Conservation (phyloP, 164 flowering plant genomes). For the Piper longum region DNA sequence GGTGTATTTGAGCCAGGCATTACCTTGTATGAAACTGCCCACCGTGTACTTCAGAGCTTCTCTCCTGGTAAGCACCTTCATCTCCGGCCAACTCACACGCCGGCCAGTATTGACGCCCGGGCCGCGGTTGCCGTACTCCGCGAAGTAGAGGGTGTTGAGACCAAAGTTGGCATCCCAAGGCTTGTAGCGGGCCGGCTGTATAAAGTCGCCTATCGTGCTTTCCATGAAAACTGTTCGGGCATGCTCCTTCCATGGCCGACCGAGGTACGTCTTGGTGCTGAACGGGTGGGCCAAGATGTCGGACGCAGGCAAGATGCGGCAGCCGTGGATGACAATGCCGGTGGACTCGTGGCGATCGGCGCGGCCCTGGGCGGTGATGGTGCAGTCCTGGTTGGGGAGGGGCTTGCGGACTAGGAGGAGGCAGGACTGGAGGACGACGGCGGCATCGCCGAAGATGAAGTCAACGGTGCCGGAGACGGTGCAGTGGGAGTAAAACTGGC, state of each 20-base stretch:
- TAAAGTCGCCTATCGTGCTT: conserved; percentile 28
- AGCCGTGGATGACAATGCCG: conserved; percentile 39
- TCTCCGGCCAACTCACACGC: conserved; percentile 25
- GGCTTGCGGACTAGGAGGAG: conserved; percentile 32
- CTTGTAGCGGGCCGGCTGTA: conserved; percentile 39
- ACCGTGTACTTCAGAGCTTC: conserved; percentile 23
- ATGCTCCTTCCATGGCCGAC: conserved; percentile 50
- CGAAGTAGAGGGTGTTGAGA: conserved; percentile 25
- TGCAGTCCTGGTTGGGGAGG: conserved; percentile 27
- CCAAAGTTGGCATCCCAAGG: conserved; percentile 31
- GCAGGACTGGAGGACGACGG: conserved; percentile 32
- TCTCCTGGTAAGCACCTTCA: conserved; percentile 15
- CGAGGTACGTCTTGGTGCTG: conserved; percentile 25
- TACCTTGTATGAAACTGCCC: conserved; percentile 17
- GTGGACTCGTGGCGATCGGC: conserved; percentile 12
- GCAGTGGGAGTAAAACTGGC: conserved; percentile 43
- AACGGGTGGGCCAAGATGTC: conserved; percentile 17
- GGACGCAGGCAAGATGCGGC: conserved; percentile 36
- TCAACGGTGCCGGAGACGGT: conserved; percentile 53
- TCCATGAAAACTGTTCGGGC: conserved; percentile 42
- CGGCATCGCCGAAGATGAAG: conserved; percentile 43
- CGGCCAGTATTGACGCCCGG: conserved; percentile 16
- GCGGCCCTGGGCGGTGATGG: conserved; percentile 27
- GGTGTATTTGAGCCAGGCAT: conserved; percentile 14
- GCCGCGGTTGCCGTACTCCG: conserved; percentile 36